Base-by-base conservation (phyloP, 2,329 filamentous ascomycete species). In the Aphanocladium album region DNA sequence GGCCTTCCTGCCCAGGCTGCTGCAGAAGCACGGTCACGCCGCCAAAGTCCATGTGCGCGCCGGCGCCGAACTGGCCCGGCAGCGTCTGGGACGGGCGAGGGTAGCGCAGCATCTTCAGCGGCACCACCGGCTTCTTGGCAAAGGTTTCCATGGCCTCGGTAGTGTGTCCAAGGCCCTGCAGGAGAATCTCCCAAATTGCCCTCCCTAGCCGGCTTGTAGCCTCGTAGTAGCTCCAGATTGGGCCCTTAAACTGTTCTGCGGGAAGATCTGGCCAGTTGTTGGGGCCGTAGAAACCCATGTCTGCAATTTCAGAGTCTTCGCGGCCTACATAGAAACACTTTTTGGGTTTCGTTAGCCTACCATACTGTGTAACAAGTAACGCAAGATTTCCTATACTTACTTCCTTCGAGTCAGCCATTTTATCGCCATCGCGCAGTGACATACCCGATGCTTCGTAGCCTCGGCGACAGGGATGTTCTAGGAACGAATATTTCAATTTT, bases 21-120 rank as follows among this genome's bases (percentile, higher is more conserved):
- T 82, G 80, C 12, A 82, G 72, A 5, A 83, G 74, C 12, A 83
- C 70, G 3, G 80, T 83, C 49, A 83, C 74, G 59, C 77, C 77
- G 23, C 80, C 79, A 62, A 80, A 83, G 65, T 81, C 81, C 1
- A 79, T 81, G 64, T 81, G 81, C 8, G 76, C 79, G 1, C 79
- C 79, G 67, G 12, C 12, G 21, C 46, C 46, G 5, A 49, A 16
- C 23, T 49, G 46, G 3, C 16, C 12, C 21, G 25, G 5, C 7
- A 2, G 12, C 5, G 46, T 23, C 5, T 3, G 21, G 21, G 23
- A 6, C 7, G 9, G 17, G 21, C 21, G 46, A 7, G 46, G 46
- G 46, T 49, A 49, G 21, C 16, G 46, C 6, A 47, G 16, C 45
- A 47, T 9, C 9, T n/a, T 21, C n/a, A 47, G 16, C 8, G 21